A percentile compares a stretch with the other conserved stretches of the same genome.
phyloP scores from a whole-genome alignment of 2,329 filamentous ascomycete species.

The Clonostachys chloroleuca region DNA sequence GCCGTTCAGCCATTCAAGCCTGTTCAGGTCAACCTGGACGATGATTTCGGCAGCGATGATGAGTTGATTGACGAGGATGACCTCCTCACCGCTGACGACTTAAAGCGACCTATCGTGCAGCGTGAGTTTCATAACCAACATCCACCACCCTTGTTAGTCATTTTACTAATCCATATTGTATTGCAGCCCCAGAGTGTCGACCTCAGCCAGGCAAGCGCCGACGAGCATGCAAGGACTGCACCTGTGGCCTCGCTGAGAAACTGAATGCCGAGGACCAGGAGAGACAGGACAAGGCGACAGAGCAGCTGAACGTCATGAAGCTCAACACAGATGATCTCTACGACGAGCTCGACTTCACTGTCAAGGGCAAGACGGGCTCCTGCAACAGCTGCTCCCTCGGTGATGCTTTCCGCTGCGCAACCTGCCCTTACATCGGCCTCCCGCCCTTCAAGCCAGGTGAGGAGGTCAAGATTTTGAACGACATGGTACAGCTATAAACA shows the following conservation, averaged over 20 bases:
- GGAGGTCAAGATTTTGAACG: slow-evolving; percentile 83
- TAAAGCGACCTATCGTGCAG: slow-evolving; percentile 70
- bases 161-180: slow-evolving; percentile 2
- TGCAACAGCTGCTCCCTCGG: slow-evolving; percentile 93
- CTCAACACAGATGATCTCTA: slow-evolving; percentile 66
- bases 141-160: background rate
- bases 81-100: slow-evolving; percentile 79
- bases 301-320: slow-evolving; percentile 66
- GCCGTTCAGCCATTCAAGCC: slow-evolving; percentile 29
- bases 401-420: slow-evolving; percentile 77
- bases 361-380: slow-evolving; percentile 82
- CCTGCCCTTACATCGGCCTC: slow-evolving; percentile 79
- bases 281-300: slow-evolving; percentile 60
- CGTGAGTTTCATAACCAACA: slow-evolving; percentile 55
- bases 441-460: slow-evolving; percentile 97
- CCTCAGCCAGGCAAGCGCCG: slow-evolving; percentile 86
- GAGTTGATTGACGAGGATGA: slow-evolving; percentile 90
- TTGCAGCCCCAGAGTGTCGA: slow-evolving; percentile 72
- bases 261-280: slow-evolving; percentile 80
- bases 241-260: slow-evolving; percentile 83
- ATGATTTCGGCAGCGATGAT: slow-evolving; percentile 57
- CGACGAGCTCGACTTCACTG: slow-evolving; percentile 88
- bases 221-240: slow-evolving; percentile 96
- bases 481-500: slow-evolving; percentile 71
- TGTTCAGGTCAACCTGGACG: slow-evolving; percentile 51